phyloP scores from a whole-genome alignment of 192 early-diverging fungal species.

The Backusella mclennaniae region DNA sequence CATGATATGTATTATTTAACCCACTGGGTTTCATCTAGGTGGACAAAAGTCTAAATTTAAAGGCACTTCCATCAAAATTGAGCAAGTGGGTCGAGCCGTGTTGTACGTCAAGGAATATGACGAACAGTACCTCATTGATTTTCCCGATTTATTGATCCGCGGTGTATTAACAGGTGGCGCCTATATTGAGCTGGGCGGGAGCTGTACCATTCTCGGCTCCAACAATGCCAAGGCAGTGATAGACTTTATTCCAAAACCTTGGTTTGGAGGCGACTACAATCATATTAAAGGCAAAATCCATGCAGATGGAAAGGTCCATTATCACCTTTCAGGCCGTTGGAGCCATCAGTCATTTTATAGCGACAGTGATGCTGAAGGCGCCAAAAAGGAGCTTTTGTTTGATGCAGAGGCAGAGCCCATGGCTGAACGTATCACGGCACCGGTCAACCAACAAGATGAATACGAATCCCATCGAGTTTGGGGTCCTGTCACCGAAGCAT shows the following conservation, averaged over 20 bases:
- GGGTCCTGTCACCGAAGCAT: conserved; percentile 62
- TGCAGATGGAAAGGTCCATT: conserved; percentile 12
- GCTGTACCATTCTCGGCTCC: conserved; percentile 53
- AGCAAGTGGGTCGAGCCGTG: conserved; percentile 63
- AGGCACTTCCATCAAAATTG: conserved; percentile 61
- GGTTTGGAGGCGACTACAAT: conserved; percentile 64
- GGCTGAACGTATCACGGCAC: conserved; percentile 54
- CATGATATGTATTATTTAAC: background rate
- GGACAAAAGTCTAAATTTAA: conserved; percentile 64
- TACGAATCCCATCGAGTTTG: conserved; percentile 74
- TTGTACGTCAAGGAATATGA: conserved; percentile 51
- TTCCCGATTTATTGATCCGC: conserved; percentile 60
- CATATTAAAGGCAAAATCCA: conserved; percentile 36
- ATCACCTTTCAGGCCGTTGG: conserved; percentile 33
- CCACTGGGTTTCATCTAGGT: conserved; percentile 1
- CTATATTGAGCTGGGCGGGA: conserved; percentile 65
- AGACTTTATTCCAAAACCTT: conserved; percentile 61
- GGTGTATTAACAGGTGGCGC: conserved; percentile 59
- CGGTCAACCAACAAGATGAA: conserved; percentile 54
- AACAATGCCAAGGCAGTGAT: conserved; percentile 53
- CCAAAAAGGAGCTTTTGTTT: conserved; percentile 57
- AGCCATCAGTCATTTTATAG: conserved; percentile 35
- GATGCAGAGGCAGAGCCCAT: conserved; percentile 60
- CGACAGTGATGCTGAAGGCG: conserved; percentile 19
- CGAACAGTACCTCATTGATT: conserved; percentile 57